A percentile compares a stretch with the other conserved stretches of the same genome.
phyloP scores from a whole-genome alignment of 306 rosid genomes.

The Amphicarpaea edgeworthii region DNA sequence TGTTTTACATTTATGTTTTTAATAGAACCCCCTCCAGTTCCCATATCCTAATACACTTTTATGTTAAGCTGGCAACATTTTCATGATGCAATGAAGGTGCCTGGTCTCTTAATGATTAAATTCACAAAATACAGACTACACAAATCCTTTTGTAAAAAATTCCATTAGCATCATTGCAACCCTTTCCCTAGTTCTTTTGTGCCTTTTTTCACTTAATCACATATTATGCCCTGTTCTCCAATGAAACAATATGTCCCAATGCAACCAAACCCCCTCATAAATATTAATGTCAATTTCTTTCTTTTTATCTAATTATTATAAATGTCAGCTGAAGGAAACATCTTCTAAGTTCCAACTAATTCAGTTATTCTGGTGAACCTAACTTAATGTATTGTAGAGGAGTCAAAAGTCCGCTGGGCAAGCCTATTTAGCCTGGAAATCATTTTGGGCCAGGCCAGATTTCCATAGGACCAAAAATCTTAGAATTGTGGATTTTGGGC shows the following conservation, averaged over 20 bases:
- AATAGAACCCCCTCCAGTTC: background rate
- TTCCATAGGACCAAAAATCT: background rate
- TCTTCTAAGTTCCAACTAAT: background rate
- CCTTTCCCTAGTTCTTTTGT: background rate
- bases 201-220: background rate
- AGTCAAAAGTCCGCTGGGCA: background rate
- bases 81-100: background rate
- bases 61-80: background rate
- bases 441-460: background rate
- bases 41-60: background rate
- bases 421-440: slow-evolving; percentile 10
- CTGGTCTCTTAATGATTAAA: background rate
- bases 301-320: slow-evolving; percentile 8
- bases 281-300: background rate
- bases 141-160: background rate
- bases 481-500: too few relatives aligned
- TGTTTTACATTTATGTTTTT: background rate
- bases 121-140: background rate
- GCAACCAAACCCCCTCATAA: background rate
- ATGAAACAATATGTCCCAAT: slow-evolving; percentile 10
- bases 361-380: background rate
- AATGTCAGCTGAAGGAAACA: slow-evolving; percentile 20
- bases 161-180: slow-evolving; percentile 7
- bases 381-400: slow-evolving; percentile 9
- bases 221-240: background rate